Conservation (phyloP, 768 basidiomycete species). For the Rhodosporidiobolus odoratus region DNA sequence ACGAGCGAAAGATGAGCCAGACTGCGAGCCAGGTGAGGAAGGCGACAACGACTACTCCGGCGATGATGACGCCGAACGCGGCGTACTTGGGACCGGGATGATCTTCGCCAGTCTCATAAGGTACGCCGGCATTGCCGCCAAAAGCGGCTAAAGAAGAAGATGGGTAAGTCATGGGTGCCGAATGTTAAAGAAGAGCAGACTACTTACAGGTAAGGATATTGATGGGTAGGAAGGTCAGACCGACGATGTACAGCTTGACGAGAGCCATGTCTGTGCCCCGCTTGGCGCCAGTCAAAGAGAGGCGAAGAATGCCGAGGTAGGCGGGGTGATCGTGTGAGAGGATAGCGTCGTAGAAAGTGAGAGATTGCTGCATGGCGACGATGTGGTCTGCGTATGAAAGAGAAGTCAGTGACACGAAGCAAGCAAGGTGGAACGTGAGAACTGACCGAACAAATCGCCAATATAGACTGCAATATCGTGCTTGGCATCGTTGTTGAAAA, state of each 20-base stretch:
- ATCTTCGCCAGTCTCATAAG: constrained; percentile 52
- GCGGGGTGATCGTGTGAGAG: constrained; percentile 80
- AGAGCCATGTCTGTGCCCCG: constrained; percentile 62
- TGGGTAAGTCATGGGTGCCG: too few relatives aligned
- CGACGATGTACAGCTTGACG: constrained; percentile 62
- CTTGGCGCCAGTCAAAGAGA: constrained; percentile 59
- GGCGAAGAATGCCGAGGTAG: constrained; percentile 70
- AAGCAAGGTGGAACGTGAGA: not conserved
- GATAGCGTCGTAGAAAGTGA: constrained; percentile 80
- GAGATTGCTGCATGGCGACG: constrained; percentile 72
- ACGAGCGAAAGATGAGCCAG: constrained; percentile 30
- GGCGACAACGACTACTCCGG: constrained; percentile 14
- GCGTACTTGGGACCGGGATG: constrained; percentile 4
- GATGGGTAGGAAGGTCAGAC: constrained; percentile 62
- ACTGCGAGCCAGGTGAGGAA: constrained; percentile 13
- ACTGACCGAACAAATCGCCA: constrained; percentile 81
- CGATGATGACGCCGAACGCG: constrained; percentile 17
- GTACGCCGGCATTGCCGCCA: constrained; percentile 64
- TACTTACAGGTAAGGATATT: constrained; percentile 52
- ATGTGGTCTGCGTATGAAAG: constrained; percentile 67
- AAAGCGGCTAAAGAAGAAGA: constrained; percentile 42
- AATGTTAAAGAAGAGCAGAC: not conserved
- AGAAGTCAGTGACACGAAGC: too few relatives aligned
- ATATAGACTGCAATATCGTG: constrained; percentile 76
- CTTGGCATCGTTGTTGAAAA: constrained; percentile 48